Base-by-base conservation (phyloP, 148 eudicot genomes). In the Fagopyrum esculentum region DNA sequence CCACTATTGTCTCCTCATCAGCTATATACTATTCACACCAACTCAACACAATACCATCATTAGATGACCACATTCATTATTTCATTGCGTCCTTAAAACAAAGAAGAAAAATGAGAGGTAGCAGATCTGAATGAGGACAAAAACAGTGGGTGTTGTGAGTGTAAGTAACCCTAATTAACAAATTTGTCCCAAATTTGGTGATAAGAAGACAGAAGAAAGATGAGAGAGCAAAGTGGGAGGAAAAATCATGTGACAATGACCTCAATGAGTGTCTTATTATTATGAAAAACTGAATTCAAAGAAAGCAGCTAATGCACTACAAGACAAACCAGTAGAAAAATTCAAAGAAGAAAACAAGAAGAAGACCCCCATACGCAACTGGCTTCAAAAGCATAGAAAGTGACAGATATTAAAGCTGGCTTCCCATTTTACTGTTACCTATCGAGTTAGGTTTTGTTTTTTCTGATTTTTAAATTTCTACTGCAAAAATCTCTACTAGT, bases 231-330 rank as follows among this genome's bases (percentile, higher is more conserved):
- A 71, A 52, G 16, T 56, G 59, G 29, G 69, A 63, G 45, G 75
- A 61, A 78, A 82, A 52, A 68, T 74, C 79, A 69, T 59, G 52
- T 79, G 84, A 82, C 77, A 78, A 82, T 45, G 84, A 82, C 84
- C 59, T 78, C 46, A 69, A 69, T 69, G 66, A 76, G 77, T 82
- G 84, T 82, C 77, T 78, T 76, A 73, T 73, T 76, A 66, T 68
- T 66, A 66, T 54, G 75, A 40, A 35, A 59, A 59, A 59, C 35
- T 74, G 79, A 35, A 73, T 76, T 79, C 77, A 82, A 78, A 82
- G 77, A 75, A 78, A 72, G n/a, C 76, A 75, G 76, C 30, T 17
- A 59, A 9, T 8, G 11, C 66, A 59, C 66, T 16, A 59, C 66
- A 59, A 22, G 66, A 59, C 66, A 55, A 55, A 55, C 57, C 19